Evolutionary conservation across 805 yeast species (phyloP).

Genomic region (Teunomyces lycoperdinae): DNA sequence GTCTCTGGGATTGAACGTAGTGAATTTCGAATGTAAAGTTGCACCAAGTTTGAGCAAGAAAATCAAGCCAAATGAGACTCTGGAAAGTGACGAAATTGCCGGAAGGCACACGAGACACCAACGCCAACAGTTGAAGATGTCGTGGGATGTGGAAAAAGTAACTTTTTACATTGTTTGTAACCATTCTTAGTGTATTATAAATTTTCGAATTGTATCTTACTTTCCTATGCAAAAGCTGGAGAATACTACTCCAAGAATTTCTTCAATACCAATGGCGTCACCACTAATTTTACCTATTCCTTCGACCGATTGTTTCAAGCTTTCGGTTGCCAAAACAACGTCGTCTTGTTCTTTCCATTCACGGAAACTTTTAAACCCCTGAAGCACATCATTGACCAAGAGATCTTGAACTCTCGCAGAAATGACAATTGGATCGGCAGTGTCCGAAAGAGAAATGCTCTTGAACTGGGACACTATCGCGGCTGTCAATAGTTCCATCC

Average conservation of each 20-base stretch:
- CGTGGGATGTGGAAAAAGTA: slow-evolving; percentile 45
- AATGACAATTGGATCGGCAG: slow-evolving; percentile 64
- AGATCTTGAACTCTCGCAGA: slow-evolving; percentile 77
- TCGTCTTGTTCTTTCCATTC: slow-evolving; percentile 54
- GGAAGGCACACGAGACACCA: slow-evolving; percentile 48
- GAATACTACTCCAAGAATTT: slow-evolving; percentile 85
- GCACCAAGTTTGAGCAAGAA: slow-evolving; percentile 38
- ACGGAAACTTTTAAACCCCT: slow-evolving; percentile 67
- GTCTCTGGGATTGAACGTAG: slow-evolving; percentile 38
- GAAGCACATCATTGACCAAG: slow-evolving; percentile 68
- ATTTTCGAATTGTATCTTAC: slow-evolving; percentile 25
- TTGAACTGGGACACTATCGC: slow-evolving; percentile 47
- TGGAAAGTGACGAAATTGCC: slow-evolving; percentile 25
- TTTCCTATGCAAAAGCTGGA: slow-evolving; percentile 94
- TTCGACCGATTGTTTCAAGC: slow-evolving; percentile 66
- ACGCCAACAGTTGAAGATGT: slow-evolving; percentile 41
- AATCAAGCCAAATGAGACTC: slow-evolving; percentile 25
- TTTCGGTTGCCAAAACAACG: slow-evolving; percentile 77
- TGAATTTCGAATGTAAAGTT: slow-evolving; percentile 40
- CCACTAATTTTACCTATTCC: slow-evolving; percentile 95
- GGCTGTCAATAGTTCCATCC: slow-evolving; percentile 48
- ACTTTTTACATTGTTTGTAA: slow-evolving; percentile 32
- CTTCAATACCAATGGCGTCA: slow-evolving; percentile 83
- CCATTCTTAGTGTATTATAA: slow-evolving; percentile 12
- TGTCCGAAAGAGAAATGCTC: slow-evolving; percentile 45